Percentiles rank a stretch among this genome's conserved stretches.
These are phyloP conservation scores for Phlegmacium glaucopus DNA, from an alignment of 768 basidiomycete species.

Conservation along the genomic window DNA sequence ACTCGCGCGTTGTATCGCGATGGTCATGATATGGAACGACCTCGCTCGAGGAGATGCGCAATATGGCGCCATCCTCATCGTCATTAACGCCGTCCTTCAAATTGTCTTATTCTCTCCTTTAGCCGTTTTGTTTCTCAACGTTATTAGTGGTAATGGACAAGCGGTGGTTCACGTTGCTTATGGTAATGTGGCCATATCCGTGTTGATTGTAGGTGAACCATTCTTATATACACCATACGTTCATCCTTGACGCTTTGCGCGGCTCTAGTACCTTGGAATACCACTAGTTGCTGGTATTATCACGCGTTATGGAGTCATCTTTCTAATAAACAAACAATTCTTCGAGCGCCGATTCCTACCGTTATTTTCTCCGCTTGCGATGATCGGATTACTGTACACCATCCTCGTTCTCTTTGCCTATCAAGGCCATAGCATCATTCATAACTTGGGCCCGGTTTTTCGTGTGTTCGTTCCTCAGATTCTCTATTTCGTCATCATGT, in stretches of 20 bases:
- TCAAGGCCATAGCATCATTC: slow-evolving; percentile 64
- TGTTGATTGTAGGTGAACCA: slow-evolving; percentile 57
- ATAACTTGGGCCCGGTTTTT: slow-evolving; percentile 75
- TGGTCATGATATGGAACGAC: slow-evolving; percentile 83
- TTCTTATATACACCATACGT: not conserved
- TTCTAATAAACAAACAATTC: slow-evolving; percentile 39
- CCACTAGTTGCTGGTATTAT: slow-evolving; percentile 68
- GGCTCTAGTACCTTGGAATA: slow-evolving; percentile 77
- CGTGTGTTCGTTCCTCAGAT: slow-evolving; percentile 79
- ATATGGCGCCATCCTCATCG: slow-evolving; percentile 78
- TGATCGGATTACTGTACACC: slow-evolving; percentile 79
- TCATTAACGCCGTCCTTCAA: slow-evolving; percentile 77
- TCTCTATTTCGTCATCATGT: slow-evolving; percentile 78
- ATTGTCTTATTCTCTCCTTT: slow-evolving; percentile 75
- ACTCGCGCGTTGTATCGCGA: slow-evolving; percentile 66
- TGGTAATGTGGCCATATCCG: slow-evolving; percentile 57
- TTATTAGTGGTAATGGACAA: slow-evolving; percentile 49
- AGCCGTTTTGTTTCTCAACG: slow-evolving; percentile 69
- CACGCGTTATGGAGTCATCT: slow-evolving; percentile 59
- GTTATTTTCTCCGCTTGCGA: slow-evolving; percentile 61
- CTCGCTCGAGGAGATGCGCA: slow-evolving; percentile 66
- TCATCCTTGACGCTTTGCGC: not conserved
- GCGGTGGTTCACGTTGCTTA: slow-evolving; percentile 48
- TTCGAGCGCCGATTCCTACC: slow-evolving; percentile 63
- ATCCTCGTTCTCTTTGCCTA: slow-evolving; percentile 74